Base-by-base conservation (phyloP, 2,329 filamentous ascomycete species). In the Diplodia scrobiculata region DNA sequence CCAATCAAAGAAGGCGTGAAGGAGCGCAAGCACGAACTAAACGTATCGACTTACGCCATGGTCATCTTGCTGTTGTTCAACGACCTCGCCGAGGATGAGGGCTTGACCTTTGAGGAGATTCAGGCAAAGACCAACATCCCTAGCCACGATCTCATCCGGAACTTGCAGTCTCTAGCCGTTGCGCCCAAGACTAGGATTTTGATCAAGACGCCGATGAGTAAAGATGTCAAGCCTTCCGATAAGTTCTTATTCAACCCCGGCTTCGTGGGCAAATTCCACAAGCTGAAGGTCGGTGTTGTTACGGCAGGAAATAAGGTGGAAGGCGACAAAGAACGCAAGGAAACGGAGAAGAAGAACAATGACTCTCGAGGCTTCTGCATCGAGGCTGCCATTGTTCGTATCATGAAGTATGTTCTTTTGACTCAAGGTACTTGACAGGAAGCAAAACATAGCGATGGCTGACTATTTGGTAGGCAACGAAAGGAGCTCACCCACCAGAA, bases 21-120 rank as follows among this genome's bases (percentile, higher is more conserved):
- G 66, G 88, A 90, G 69, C 84, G 90, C 38, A 88, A 89, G 41
- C 94, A 98, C 73, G 95, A 99, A 72, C 82, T 99, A 65, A 97
- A 92, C 68, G 92, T 96, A 21, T 90, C 92, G 1, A 98, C 95
- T 0, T 95, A 95, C 75, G 92, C 89, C 72, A 97, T 98, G 91
- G 81, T 97, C 21, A 88, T 98, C 27, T 79, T 99, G 21, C 77
- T 96, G 52, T 85, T 97, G 0, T 99, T 98, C 83, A 98, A 98
- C 73, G 87, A 94, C 45, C 73, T 96, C 0, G 76, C 80, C 1
- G 71, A 79, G 0, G 81, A 79, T 34, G 76, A 82, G 63, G 80
- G 77, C 21, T 74, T 88, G 7, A 86, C 82, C 0, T 87, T 84
- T 66, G 90, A 95, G 65, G 91, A 97, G 69, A 95, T 98, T 32